A percentile compares a stretch with the other conserved stretches of the same genome.
phyloP scores from a whole-genome alignment of 2,329 filamentous ascomycete genomes.

The Scedosporium aurantiacum region DNA sequence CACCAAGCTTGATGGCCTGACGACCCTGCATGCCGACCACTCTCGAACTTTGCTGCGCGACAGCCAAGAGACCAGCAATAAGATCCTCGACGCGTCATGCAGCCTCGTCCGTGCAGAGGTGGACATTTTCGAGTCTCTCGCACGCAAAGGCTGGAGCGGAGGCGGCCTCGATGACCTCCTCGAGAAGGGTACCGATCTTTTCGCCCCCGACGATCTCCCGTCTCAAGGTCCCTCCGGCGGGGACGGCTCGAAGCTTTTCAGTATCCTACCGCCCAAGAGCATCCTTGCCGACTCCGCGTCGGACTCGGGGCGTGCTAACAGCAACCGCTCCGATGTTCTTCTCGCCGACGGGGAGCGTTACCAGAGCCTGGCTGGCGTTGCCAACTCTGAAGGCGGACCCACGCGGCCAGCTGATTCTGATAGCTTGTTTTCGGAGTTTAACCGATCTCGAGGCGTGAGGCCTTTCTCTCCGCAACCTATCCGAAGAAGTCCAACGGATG shows the following conservation, averaged over 20 bases:
- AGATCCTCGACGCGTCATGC: constrained; percentile 54
- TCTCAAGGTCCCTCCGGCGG: constrained; percentile 10
- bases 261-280: constrained; percentile 52
- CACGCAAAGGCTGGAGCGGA: constrained; percentile 56
- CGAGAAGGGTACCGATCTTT: constrained; percentile 52
- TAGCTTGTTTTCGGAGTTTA: constrained; percentile 44
- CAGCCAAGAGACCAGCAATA: constrained; percentile 51
- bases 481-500: constrained; percentile 4
- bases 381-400: constrained; percentile 14
- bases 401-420: constrained; percentile 30
- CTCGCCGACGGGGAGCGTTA: constrained; percentile 42
- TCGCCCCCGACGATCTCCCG: constrained; percentile 31
- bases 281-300: constrained; percentile 45
- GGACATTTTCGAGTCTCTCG: constrained; percentile 57
- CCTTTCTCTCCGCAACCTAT: constrained; percentile 48
- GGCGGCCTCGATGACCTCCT: constrained; percentile 56
- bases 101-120: constrained; percentile 57
- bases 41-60: constrained; percentile 48
- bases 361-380: constrained; percentile 44
- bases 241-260: constrained; percentile 42
- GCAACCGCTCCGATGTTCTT: constrained; percentile 43
- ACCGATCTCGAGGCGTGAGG: constrained; percentile 40
- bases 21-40: constrained; percentile 48
- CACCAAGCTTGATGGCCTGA: constrained; percentile 49
- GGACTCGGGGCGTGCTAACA: constrained; percentile 23